These are phyloP conservation scores for Tripterygium wilfordii DNA, from an alignment of 177 flowering plant species.

Conservation along the genomic window DNA sequence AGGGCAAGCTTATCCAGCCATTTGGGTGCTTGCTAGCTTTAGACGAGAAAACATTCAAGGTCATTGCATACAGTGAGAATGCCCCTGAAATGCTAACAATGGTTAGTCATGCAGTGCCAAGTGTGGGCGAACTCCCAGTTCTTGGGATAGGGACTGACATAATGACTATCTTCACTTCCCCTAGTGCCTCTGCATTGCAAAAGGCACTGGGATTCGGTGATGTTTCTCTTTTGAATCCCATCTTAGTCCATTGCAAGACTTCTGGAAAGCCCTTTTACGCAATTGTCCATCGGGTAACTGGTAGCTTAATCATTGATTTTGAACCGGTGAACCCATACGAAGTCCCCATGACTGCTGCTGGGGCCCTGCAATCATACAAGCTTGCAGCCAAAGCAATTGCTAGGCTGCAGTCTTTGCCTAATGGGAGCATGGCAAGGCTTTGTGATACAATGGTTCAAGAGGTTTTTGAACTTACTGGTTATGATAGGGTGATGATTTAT, in stretches of 20 bases:
- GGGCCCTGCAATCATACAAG: slow-evolving; percentile 94
- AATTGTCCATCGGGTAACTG: slow-evolving; percentile 80
- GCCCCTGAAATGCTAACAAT: slow-evolving; percentile 93
- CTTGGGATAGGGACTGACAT: slow-evolving; percentile 88
- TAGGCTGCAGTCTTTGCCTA: slow-evolving; percentile 77
- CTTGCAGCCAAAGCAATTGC: slow-evolving; percentile 95
- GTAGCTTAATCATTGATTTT: slow-evolving; percentile 82
- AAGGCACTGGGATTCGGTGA: slow-evolving; percentile 87
- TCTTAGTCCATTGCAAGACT: slow-evolving; percentile 86
- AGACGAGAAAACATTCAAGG: slow-evolving; percentile 78
- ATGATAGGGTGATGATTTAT: slow-evolving; percentile 95
- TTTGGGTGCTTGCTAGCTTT: slow-evolving; percentile 92
- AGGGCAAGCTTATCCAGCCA: slow-evolving; percentile 81
- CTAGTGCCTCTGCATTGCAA: slow-evolving; percentile 81
- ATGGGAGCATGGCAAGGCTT: slow-evolving; percentile 82
- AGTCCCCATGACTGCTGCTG: slow-evolving; percentile 95
- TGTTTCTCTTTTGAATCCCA: slow-evolving; percentile 83
- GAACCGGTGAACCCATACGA: slow-evolving; percentile 95
- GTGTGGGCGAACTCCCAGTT: slow-evolving; percentile 79
- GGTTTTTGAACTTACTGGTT: slow-evolving; percentile 92
- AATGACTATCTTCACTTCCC: slow-evolving; percentile 69
- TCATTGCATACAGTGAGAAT: slow-evolving; percentile 92
- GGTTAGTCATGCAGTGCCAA: slow-evolving; percentile 90
- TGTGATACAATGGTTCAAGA: slow-evolving; percentile 95
- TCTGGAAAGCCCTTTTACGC: slow-evolving; percentile 97